phyloP scores from a whole-genome alignment of 352 stramenopile species.

The Thalassiosira hispida region DNA sequence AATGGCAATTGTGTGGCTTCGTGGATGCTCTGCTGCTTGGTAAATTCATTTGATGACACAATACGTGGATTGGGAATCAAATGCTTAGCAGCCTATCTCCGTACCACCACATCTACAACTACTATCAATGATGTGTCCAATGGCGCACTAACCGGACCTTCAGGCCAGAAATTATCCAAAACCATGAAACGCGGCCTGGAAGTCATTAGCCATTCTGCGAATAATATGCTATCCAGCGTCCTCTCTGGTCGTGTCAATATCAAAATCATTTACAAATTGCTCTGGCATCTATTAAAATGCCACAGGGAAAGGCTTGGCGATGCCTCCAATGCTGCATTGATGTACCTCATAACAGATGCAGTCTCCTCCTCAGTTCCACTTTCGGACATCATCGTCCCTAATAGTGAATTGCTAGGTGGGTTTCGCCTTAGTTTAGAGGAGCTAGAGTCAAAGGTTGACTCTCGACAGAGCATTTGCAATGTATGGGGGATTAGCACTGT shows the following conservation, averaged over 20 bases:
- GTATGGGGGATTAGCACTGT: constrained; percentile 62
- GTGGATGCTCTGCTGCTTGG: constrained; percentile 81
- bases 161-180: constrained; percentile 36
- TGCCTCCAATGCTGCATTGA: constrained; percentile 63
- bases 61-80: constrained; percentile 78
- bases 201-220: constrained; percentile 55
- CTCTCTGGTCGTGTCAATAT: constrained; percentile 54
- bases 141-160: neutral
- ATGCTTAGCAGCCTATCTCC: constrained; percentile 70
- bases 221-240: constrained; percentile 52
- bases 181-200: constrained; percentile 53
- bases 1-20: constrained; percentile 61
- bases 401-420: constrained; percentile 35
- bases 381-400: constrained; percentile 59
- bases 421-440: constrained; percentile 47
- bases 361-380: constrained; percentile 35
- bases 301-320: constrained; percentile 66
- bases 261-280: constrained; percentile 79
- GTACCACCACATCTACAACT: constrained; percentile 33
- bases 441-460: constrained; percentile 25
- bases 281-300: constrained; percentile 84
- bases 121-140: constrained; percentile 4
- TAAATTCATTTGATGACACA: constrained; percentile 78
- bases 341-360: constrained; percentile 66
- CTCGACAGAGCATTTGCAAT: constrained; percentile 56